Evolutionary conservation across 2,329 filamentous ascomycete species (phyloP).

Genomic region (Boeremia exigua): DNA sequence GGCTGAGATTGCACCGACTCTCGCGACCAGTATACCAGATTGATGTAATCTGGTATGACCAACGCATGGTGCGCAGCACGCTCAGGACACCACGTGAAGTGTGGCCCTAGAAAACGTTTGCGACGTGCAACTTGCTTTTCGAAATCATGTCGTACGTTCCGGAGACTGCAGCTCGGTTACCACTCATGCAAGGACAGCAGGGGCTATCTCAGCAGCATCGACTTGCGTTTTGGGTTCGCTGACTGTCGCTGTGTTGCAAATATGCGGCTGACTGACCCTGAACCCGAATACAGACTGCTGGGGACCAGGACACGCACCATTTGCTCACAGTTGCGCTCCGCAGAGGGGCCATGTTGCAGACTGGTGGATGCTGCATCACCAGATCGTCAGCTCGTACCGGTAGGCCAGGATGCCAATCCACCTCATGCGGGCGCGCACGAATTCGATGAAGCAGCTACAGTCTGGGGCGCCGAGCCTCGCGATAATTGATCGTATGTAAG

Average conservation of each 20-base stretch:
- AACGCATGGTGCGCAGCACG: slow-evolving; percentile 9
- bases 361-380: slow-evolving; percentile 8
- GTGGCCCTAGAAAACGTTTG: slow-evolving; percentile 5
- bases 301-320: not conserved
- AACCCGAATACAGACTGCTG: not conserved
- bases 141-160: slow-evolving; percentile 1
- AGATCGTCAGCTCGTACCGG: slow-evolving; percentile 6
- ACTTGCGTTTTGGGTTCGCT: not conserved
- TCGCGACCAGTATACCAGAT: slow-evolving; percentile 11
- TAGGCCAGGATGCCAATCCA: slow-evolving; percentile 9
- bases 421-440: slow-evolving; percentile 12
- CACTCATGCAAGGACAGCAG: not conserved
- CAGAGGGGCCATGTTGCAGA: slow-evolving; percentile 5
- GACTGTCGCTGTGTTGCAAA: not conserved
- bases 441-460: slow-evolving; percentile 19
- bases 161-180: not conserved
- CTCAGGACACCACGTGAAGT: slow-evolving; percentile 19
- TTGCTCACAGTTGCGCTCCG: not conserved
- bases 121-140: slow-evolving; percentile 15
- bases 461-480: slow-evolving; percentile 19
- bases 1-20: slow-evolving; percentile 12
- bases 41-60: slow-evolving; percentile 17
- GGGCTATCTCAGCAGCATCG: not conserved
- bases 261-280: not conserved
- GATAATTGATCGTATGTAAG: slow-evolving; percentile 20